Evolutionary conservation across 2,329 filamentous ascomycete species (phyloP).

Genomic region (Ascochyta rabiei): DNA sequence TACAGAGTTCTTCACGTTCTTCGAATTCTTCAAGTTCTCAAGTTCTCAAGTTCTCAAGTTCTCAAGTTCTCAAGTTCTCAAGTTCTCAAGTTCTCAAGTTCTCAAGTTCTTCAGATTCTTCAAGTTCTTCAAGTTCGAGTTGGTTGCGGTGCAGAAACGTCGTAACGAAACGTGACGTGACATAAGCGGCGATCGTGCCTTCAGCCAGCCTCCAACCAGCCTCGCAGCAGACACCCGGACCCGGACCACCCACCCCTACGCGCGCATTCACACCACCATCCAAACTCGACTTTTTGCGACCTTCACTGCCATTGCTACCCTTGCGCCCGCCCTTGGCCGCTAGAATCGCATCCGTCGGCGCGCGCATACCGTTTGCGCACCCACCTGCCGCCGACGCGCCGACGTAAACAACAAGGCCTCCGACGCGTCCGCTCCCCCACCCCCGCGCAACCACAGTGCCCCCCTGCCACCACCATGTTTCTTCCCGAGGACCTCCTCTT

Average conservation of each 20-base stretch:
- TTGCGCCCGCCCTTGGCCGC: slow-evolving; percentile 26
- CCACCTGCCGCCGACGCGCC: slow-evolving; percentile 37
- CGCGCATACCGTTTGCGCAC: slow-evolving; percentile 32
- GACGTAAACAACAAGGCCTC: slow-evolving; percentile 37
- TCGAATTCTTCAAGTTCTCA: too few relatives aligned
- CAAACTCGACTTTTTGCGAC: slow-evolving; percentile 19
- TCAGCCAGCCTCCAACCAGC: slow-evolving; percentile 16
- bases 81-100: too few relatives aligned
- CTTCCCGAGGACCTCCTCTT: slow-evolving; percentile 95
- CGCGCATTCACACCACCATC: slow-evolving; percentile 33
- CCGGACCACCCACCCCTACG: slow-evolving; percentile 20
- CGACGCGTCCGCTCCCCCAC: slow-evolving; percentile 28
- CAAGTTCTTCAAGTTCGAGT: neutral
- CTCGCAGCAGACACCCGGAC: slow-evolving; percentile 16
- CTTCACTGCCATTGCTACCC: slow-evolving; percentile 31
- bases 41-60: too few relatives aligned
- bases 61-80: too few relatives aligned
- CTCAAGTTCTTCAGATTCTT: too few relatives aligned
- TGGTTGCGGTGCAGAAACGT: slow-evolving; percentile 1
- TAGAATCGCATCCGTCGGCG: slow-evolving; percentile 26
- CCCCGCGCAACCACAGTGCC: slow-evolving; percentile 15
- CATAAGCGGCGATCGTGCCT: slow-evolving; percentile 7
- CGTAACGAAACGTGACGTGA: slow-evolving; percentile 1
- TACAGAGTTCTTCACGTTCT: too few relatives aligned
- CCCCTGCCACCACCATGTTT: slow-evolving; percentile 70